Conservation (phyloP, 352 stramenopile species). For the Plasmopara halstedii region DNA sequence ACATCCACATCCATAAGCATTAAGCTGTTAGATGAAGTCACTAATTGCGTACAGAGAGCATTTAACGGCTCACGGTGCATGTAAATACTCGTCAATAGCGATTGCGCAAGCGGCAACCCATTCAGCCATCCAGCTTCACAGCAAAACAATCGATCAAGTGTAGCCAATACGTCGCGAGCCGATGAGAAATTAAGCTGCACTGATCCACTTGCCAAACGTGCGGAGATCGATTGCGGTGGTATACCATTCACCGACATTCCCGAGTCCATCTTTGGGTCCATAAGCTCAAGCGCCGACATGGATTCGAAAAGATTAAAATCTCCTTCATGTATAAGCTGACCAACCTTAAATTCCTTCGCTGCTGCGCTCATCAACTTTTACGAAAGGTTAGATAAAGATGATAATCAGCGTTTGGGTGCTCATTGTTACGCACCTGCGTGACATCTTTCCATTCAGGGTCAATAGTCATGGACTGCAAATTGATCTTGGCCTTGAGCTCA, state of each 20-base stretch:
- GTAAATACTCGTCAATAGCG: constrained; percentile 86
- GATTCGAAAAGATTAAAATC: constrained; percentile 90
- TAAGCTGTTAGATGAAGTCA: constrained; percentile 25
- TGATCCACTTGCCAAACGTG: constrained; percentile 31
- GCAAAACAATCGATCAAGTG: constrained; percentile 66
- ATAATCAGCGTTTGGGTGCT: background rate
- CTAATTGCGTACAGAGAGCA: constrained; percentile 53
- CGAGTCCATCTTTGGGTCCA: constrained; percentile 93
- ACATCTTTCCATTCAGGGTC: constrained; percentile 35
- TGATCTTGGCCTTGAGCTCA: constrained; percentile 25
- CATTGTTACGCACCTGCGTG: constrained; percentile 28
- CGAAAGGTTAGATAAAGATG: constrained; percentile 4
- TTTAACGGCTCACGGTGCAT: constrained; percentile 67
- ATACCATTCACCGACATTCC: constrained; percentile 68
- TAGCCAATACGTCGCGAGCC: constrained; percentile 60
- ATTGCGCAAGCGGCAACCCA: constrained; percentile 81
- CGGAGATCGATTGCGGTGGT: constrained; percentile 44
- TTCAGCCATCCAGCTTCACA: constrained; percentile 77
- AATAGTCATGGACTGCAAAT: constrained; percentile 17
- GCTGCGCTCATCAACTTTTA: constrained; percentile 47
- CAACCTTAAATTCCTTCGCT: constrained; percentile 73
- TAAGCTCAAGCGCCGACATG: constrained; percentile 92
- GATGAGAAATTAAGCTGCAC: constrained; percentile 61
- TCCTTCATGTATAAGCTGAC: constrained; percentile 67
- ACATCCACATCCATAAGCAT: constrained; percentile 19